A percentile compares a stretch with the other conserved stretches of the same genome.
phyloP scores from a whole-genome alignment of 768 basidiomycete species.

The Lactarius trivialis region DNA sequence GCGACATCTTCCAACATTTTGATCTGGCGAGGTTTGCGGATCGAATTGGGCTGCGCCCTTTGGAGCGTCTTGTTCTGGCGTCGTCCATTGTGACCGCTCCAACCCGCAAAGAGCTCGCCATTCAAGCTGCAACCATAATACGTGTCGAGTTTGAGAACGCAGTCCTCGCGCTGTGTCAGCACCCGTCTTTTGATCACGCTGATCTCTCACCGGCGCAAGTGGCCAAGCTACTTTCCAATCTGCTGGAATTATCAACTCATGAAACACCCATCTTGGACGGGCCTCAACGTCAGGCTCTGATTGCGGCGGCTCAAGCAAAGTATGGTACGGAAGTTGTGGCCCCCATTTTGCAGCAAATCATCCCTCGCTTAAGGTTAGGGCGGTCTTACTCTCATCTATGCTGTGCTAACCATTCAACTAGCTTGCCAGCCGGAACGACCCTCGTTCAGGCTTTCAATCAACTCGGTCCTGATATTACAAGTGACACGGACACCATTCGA shows the following conservation, averaged over 20 bases:
- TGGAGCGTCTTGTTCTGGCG: conserved; percentile 73
- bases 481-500: conserved; percentile 62
- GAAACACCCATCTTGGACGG: conserved; percentile 69
- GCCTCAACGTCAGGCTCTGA: conserved; percentile 66
- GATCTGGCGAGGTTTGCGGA: conserved; percentile 79
- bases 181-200: conserved; percentile 75
- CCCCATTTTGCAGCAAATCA: conserved; percentile 67
- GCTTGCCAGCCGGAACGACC: conserved; percentile 59
- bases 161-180: conserved; percentile 65
- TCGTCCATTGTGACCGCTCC: conserved; percentile 65
- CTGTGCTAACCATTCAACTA: conserved; percentile 28
- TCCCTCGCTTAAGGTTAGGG: conserved; percentile 64
- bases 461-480: conserved; percentile 73
- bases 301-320: conserved; percentile 70
- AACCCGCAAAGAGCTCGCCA: conserved; percentile 50
- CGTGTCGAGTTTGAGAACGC: conserved; percentile 78
- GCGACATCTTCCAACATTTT: conserved; percentile 75
- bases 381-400: conserved; percentile 20
- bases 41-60: conserved; percentile 70
- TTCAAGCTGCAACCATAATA: conserved; percentile 59
- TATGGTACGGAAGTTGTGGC: conserved; percentile 70
- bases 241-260: conserved; percentile 62
- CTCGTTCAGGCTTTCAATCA: conserved; percentile 72
- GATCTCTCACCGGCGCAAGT: conserved; percentile 70
- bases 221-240: conserved; percentile 72